These are phyloP conservation scores for Trichoderma koningiopsis DNA, from an alignment of 2,329 filamentous ascomycete genomes.

Conservation along the genomic window DNA sequence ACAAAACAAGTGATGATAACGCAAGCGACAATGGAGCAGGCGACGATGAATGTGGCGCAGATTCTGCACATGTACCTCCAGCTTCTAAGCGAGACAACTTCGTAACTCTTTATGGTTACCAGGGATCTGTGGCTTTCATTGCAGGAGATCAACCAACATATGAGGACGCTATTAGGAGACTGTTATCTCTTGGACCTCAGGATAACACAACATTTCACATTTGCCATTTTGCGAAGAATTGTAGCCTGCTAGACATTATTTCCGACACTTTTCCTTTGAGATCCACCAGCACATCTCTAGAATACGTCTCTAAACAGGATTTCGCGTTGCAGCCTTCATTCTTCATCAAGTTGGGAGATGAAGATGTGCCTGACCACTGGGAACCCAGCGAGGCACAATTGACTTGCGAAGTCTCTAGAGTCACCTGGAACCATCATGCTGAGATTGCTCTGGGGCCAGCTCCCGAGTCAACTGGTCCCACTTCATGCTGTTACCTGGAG, in stretches of 20 bases:
- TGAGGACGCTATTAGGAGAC: constrained; percentile 29
- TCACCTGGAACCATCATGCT: not conserved
- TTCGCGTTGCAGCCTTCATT: constrained; percentile 31
- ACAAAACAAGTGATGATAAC: not conserved
- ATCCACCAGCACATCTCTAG: not conserved
- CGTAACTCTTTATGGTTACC: constrained; percentile 32
- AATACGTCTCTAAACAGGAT: not conserved
- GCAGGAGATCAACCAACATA: constrained; percentile 31
- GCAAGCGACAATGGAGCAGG: not conserved
- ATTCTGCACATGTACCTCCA: not conserved
- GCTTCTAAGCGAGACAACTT: not conserved
- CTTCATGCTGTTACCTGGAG: constrained; percentile 15
- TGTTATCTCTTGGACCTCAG: constrained; percentile 31
- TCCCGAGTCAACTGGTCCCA: not conserved
- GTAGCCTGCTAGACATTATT: not conserved
- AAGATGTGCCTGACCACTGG: constrained; percentile 26
- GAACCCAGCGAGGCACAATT: constrained; percentile 31
- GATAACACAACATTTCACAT: constrained; percentile 13
- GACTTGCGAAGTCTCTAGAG: constrained; percentile 26
- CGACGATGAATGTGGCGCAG: not conserved
- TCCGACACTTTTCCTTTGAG: constrained; percentile 8
- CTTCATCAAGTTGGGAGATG: constrained; percentile 30
- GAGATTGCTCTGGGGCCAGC: not conserved
- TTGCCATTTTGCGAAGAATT: constrained; percentile 24
- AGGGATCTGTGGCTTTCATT: constrained; percentile 39